Evolutionary conservation across 2,329 filamentous ascomycete genomes (phyloP).

Genomic region (Xylariaceae sp.): DNA sequence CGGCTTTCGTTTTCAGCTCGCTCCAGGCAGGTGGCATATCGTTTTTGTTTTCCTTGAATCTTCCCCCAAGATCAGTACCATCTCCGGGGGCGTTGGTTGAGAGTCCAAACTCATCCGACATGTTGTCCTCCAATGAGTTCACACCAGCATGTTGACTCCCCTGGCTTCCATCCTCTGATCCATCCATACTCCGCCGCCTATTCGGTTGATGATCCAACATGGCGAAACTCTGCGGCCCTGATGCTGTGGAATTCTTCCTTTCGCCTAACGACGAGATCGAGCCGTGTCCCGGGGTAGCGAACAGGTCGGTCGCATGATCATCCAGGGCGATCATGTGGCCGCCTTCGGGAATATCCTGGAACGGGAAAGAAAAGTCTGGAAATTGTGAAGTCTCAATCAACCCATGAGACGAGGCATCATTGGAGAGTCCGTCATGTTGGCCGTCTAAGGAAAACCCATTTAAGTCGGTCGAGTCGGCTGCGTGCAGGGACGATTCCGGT

Average conservation of each 20-base stretch:
- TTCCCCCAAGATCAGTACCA: constrained; percentile 49
- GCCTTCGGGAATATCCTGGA: constrained; percentile 39
- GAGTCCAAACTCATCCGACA: constrained; percentile 57
- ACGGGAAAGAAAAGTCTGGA: constrained; percentile 50
- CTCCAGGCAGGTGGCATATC: constrained; percentile 67
- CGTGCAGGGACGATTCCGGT: constrained; percentile 25
- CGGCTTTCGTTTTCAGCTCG: constrained; percentile 84
- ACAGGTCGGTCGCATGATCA: constrained; percentile 30
- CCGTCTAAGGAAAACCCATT: constrained; percentile 34
- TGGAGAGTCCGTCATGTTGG: constrained; percentile 28
- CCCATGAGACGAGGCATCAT: constrained; percentile 26
- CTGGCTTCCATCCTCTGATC: constrained; percentile 41
- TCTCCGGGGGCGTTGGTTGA: constrained; percentile 42
- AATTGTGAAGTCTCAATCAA: constrained; percentile 47
- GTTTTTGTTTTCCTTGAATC: constrained; percentile 53
- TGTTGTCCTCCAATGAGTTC: constrained; percentile 48
- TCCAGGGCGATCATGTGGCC: constrained; percentile 37
- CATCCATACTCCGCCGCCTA: constrained; percentile 28
- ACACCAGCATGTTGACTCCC: constrained; percentile 39
- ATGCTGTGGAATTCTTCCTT: constrained; percentile 32
- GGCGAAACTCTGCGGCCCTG: constrained; percentile 31
- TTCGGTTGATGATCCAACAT: constrained; percentile 19
- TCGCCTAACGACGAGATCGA: constrained; percentile 34
- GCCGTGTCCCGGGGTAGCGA: constrained; percentile 21
- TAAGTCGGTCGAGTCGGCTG: constrained; percentile 29